These are phyloP conservation scores for Xylaria telfairii DNA, from an alignment of 495 filamentous ascomycete genomes.

Conservation along the genomic window DNA sequence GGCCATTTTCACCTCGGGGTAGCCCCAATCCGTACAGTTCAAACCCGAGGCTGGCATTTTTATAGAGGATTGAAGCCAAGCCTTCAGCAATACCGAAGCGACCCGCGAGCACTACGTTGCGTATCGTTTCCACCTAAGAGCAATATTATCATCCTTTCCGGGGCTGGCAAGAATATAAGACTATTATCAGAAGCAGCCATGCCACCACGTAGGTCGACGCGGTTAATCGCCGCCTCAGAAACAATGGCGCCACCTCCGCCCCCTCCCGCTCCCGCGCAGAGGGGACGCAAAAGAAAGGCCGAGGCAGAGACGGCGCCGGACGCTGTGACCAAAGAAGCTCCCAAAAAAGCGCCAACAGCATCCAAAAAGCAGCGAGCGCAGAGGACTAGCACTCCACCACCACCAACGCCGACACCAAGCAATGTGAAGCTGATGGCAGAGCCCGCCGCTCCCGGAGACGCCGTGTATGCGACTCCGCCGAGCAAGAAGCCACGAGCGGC, in stretches of 20 bases:
- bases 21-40: background rate
- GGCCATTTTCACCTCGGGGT: background rate
- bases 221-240: conserved; percentile 55
- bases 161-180: background rate
- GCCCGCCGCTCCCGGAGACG: conserved; percentile 17
- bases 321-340: background rate
- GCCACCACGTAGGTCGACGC: conserved; percentile 64
- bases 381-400: conserved; percentile 31
- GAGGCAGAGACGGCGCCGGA: conserved; percentile 14
- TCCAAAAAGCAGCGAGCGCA: conserved; percentile 42
- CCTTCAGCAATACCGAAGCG: background rate
- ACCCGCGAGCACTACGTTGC: background rate
- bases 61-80: background rate
- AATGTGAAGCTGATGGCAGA: conserved; percentile 44
- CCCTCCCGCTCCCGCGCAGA: conserved; percentile 25
- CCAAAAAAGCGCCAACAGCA: conserved; percentile 35
- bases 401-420: conserved; percentile 49
- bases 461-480: conserved; percentile 24
- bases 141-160: background rate
- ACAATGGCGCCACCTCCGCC: conserved; percentile 30
- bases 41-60: background rate
- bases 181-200: conserved; percentile 36
- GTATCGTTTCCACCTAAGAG: background rate
- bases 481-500: conserved; percentile 43
- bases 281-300: conserved; percentile 45